Conservation (phyloP, 169 alveolate species). For the Plasmodium inui region DNA sequence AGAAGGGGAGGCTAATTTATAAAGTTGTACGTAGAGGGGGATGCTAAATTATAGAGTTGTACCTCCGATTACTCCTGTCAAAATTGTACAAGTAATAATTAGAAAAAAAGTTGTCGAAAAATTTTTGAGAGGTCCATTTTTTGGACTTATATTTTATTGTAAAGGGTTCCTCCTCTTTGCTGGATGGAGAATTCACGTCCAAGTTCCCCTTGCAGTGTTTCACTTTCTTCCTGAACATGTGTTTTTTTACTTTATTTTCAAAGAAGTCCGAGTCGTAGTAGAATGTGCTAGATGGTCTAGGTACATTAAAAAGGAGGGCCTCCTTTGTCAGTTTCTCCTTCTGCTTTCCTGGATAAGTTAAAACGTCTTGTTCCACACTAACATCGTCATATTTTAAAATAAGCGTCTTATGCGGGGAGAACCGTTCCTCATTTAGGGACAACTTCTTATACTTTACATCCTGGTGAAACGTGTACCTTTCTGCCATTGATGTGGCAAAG, state of each 20-base stretch:
- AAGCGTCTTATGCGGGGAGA: background rate
- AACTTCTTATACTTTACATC: constrained; percentile 25
- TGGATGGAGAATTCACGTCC: background rate
- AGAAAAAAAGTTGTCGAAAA: constrained; percentile 58
- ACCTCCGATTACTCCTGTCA: constrained; percentile 5
- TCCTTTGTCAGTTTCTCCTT: constrained; percentile 28
- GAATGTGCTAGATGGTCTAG: constrained; percentile 66
- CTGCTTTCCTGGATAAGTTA: background rate
- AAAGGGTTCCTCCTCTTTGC: background rate
- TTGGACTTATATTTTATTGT: constrained; percentile 19
- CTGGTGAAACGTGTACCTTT: constrained; percentile 42
- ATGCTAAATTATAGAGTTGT: constrained; percentile 10
- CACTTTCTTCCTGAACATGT: constrained; percentile 16
- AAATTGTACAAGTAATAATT: constrained; percentile 68
- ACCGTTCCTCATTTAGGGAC: constrained; percentile 26
- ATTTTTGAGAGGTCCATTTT: constrained; percentile 61
- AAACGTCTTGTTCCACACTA: background rate
- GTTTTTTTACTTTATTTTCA: constrained; percentile 28
- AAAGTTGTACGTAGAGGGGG: background rate
- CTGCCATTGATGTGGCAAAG: constrained; percentile 61
- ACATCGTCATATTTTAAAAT: constrained; percentile 62
- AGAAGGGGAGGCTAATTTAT: background rate
- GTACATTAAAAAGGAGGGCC: constrained; percentile 31
- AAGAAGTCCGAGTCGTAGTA: constrained; percentile 52
- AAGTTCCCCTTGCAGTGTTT: background rate